Conservation (phyloP, 106 monocot genomes). For the Posidonia australis region DNA sequence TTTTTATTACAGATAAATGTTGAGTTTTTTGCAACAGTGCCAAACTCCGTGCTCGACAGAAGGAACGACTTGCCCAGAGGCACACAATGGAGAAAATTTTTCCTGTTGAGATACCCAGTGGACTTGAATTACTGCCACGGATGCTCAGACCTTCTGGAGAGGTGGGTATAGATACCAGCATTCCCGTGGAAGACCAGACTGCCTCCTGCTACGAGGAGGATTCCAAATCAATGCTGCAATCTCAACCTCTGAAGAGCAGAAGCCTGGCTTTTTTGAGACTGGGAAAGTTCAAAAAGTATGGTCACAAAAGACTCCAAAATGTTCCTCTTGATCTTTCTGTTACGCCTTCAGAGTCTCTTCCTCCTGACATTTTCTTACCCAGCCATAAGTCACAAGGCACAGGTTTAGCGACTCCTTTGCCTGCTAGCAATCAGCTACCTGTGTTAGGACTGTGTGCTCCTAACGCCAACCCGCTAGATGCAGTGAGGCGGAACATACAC, state of each 20-base stretch:
- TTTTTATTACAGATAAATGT: conserved; percentile 2
- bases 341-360: conserved; percentile 17
- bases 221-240: conserved; percentile 9
- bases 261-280: conserved; percentile 17
- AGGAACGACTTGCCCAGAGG: conserved; percentile 63
- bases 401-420: conserved; percentile 19
- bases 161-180: conserved; percentile 10
- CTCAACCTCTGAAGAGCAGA: conserved; percentile 21
- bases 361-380: conserved; percentile 32
- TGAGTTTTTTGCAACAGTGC: conserved; percentile 30
- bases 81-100: conserved; percentile 14
- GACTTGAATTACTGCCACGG: conserved; percentile 15
- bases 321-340: conserved; percentile 32
- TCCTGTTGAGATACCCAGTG: conserved; percentile 6
- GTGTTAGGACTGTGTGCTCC: conserved; percentile 90
- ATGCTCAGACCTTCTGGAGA: conserved; percentile 12
- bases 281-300: conserved; percentile 28
- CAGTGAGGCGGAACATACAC: conserved; percentile 15
- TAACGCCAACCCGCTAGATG: conserved; percentile 46
- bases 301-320: conserved; percentile 25
- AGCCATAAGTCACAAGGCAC: conserved; percentile 21
- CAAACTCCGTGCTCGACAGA: conserved; percentile 85
- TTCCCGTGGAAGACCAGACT: conserved; percentile 13
- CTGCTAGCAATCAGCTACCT: conserved; percentile 40
- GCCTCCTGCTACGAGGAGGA: conserved; percentile 22